Base-by-base conservation (phyloP, 1,284 basidiomycete species). In the Naganishia liquefaciens region DNA sequence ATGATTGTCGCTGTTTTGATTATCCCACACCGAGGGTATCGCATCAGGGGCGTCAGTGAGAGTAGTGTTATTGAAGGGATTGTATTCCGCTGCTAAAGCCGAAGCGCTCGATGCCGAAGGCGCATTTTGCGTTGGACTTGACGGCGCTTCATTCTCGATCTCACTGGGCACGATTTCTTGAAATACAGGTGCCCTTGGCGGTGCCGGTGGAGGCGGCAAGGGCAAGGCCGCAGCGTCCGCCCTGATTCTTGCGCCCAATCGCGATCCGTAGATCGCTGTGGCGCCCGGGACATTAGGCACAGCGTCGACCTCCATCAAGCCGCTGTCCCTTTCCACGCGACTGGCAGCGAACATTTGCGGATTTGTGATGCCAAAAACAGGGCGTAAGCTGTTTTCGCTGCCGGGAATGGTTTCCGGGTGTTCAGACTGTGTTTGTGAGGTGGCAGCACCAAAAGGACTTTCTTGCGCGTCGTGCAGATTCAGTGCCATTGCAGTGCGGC, bases 301-400 rank as follows among this genome's bases (percentile, higher is more conserved):
- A 19, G 50, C 25, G 28, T 52, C 60, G 1, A 52, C 60, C 19
- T 54, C 50, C 55, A 61, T 60, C 28, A 61, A 25, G 50, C 62
- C 66, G 28, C 50, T 57, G 28, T 64, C 60, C 28, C 66, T 60
- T 15, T 43, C 25, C 19, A 67, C 66, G 15, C 62, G 50, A 40
- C 50, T 67, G 7, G 54, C 55, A 0, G 30, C 44, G 37, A 61
- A 67, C 62, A 61, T 60, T n/a, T 46, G 37, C 19, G 66, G 66
- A 19, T 52, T 52, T 10, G 66, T 60, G 19, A 67, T 44, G 2
- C 51, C 51, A 28, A 67, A 67, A 10, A 19, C 54, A n/a, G 66
- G 66, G 6, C 49, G 39, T n/a, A 64, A 7, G 19, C 9, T 54
- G 49, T 67, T 64, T 6, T 51, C 51, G 28, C 66, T 66, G 28